Evolutionary conservation across 2,329 filamentous ascomycete genomes (phyloP).

Genomic region (Mycosphaerella arachidis): DNA sequence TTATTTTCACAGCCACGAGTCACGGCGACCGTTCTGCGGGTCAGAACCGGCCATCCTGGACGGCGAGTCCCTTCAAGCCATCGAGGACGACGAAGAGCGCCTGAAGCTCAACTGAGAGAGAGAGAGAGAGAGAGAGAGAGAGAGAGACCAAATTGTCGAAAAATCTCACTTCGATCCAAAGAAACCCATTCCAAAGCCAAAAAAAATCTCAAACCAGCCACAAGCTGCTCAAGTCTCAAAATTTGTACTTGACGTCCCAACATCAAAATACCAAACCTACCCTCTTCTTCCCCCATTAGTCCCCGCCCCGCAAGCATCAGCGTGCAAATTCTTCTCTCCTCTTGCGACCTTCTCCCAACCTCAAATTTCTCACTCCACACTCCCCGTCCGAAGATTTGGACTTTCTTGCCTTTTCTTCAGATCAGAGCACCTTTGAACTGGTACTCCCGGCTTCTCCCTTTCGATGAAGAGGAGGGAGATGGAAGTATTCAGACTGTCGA

Average conservation of each 20-base stretch:
- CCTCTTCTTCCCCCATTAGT: no score
- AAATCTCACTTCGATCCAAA: background rate
- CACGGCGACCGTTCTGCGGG: no score
- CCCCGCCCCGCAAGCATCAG: no score
- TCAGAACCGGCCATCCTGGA: background rate
- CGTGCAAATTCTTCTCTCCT: no score
- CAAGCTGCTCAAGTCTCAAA: no score
- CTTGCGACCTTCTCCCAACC: no score
- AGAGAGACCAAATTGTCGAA: background rate
- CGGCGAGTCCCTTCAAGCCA: background rate
- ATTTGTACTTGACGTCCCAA: no score
- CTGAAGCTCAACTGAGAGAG: no score
- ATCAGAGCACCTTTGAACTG: background rate
- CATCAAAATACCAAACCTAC: no score
- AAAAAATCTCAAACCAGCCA: no score
- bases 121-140: background rate
- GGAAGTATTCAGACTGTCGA: background rate
- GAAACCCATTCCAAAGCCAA: no score
- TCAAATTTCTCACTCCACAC: background rate
- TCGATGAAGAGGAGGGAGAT: slow-evolving; percentile 3
- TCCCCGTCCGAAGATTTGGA: background rate
- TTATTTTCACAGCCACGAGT: background rate
- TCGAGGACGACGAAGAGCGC: background rate
- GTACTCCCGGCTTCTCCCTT: background rate
- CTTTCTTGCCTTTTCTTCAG: background rate